A percentile compares a stretch with the other conserved stretches of the same genome.
Conservation (phyloP, 371 early-diverging fungal genomes). For the Mortierella sp. region DNA sequence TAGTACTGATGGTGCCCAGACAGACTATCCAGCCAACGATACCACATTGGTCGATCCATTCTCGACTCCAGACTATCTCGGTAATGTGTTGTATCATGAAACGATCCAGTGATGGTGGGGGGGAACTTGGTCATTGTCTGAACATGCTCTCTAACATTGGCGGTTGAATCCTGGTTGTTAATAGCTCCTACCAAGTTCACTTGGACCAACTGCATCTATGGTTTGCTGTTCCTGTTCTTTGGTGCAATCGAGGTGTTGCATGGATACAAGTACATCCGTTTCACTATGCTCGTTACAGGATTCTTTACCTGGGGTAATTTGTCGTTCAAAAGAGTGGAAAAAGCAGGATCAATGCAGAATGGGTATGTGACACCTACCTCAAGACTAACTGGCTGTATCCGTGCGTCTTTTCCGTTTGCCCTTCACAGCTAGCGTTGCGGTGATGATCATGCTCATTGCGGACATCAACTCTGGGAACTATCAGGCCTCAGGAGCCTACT, state of each 20-base stretch:
- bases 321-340: no score
- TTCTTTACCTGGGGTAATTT: slow-evolving; percentile 53
- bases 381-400: neutral
- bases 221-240: slow-evolving; percentile 43
- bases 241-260: slow-evolving; percentile 51
- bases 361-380: no score
- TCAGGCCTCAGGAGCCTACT: slow-evolving; percentile 43
- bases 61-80: slow-evolving; percentile 35
- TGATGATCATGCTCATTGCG: slow-evolving; percentile 49
- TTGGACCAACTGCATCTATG: slow-evolving; percentile 54
- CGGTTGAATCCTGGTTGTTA: no score
- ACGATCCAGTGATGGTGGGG: no score
- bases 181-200: slow-evolving; percentile 42
- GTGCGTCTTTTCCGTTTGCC: neutral
- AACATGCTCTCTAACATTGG: neutral
- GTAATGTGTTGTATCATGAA: no score
- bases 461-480: slow-evolving; percentile 25
- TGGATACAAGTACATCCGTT: slow-evolving; percentile 57
- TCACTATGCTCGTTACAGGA: slow-evolving; percentile 54
- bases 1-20: neutral
- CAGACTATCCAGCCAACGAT: neutral
- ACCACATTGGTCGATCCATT: slow-evolving; percentile 27
- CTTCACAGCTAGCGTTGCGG: slow-evolving; percentile 47
- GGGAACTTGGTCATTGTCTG: no score
- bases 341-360: no score